Conservation (phyloP, 371 early-diverging fungal species). For the Mucor racemosus region DNA sequence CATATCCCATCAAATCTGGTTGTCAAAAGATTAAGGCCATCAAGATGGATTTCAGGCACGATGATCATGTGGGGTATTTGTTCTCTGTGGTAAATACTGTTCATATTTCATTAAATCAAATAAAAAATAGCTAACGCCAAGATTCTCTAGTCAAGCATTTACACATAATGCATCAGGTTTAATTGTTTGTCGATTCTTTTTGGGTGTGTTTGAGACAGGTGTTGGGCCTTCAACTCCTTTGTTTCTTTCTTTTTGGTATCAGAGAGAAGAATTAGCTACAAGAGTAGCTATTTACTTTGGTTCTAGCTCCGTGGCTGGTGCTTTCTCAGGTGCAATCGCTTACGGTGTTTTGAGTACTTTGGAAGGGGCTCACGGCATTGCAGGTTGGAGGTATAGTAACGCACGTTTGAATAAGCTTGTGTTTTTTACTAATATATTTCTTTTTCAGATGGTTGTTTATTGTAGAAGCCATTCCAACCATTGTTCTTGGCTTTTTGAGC, state of each 20-base stretch:
- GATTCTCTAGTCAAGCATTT: slow-evolving; percentile 46
- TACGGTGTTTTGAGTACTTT: slow-evolving; percentile 38
- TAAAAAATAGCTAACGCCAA: not conserved
- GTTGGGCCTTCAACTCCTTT: slow-evolving; percentile 44
- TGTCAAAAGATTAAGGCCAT: slow-evolving; percentile 40
- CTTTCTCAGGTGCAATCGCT: slow-evolving; percentile 54
- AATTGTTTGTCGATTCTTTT: slow-evolving; percentile 61
- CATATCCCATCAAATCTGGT: slow-evolving; percentile 48
- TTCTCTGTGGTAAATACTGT: slow-evolving; percentile 41
- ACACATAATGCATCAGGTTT: slow-evolving; percentile 54
- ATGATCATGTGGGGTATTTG: slow-evolving; percentile 51
- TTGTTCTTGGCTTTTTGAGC: slow-evolving; percentile 51
- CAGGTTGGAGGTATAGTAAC: slow-evolving; percentile 40
- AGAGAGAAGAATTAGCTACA: slow-evolving; percentile 41
- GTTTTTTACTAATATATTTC: not conserved
- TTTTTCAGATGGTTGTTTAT: slow-evolving; percentile 55
- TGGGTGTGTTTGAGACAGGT: slow-evolving; percentile 59
- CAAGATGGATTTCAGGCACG: slow-evolving; percentile 43
- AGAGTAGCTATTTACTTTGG: slow-evolving; percentile 51
- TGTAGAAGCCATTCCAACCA: slow-evolving; percentile 65
- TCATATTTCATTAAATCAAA: not conserved
- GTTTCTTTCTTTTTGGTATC: slow-evolving; percentile 51
- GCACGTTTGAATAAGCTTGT: too few relatives aligned
- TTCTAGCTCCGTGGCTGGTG: slow-evolving; percentile 50
- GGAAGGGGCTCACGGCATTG: slow-evolving; percentile 39